Percentiles rank a stretch among this genome's conserved stretches.
Conservation (phyloP, 768 basidiomycete genomes). For the Floccularia luteovirens region DNA sequence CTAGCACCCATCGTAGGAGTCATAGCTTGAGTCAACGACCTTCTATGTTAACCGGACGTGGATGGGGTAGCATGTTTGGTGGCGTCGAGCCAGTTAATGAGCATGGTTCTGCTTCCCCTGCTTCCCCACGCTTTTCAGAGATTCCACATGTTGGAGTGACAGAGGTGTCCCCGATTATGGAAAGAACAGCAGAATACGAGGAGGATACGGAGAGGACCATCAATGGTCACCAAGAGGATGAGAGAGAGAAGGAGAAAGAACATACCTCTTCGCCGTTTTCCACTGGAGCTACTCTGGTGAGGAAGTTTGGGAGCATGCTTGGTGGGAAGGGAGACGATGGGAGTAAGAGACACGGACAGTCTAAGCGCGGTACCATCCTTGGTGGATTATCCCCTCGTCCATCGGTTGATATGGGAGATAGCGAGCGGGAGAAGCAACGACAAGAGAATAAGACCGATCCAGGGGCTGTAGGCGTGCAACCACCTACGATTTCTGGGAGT, state of each 20-base stretch:
- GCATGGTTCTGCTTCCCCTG: conserved; percentile 20
- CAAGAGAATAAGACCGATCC: conserved; percentile 11
- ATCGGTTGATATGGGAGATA: conserved; percentile 21
- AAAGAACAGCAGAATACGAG: conserved; percentile 18
- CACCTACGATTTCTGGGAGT: conserved; percentile 27
- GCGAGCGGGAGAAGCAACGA: conserved; percentile 16
- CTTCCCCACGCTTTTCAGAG: conserved; percentile 31
- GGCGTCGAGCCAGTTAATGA: conserved; percentile 33
- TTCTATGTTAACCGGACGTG: conserved; percentile 34
- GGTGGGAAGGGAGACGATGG: conserved; percentile 39
- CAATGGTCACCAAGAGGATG: conserved; percentile 16
- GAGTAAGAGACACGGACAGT: conserved; percentile 28
- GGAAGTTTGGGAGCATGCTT: conserved; percentile 69
- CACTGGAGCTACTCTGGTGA: conserved; percentile 64
- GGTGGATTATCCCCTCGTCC: conserved; percentile 31
- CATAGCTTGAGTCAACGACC: conserved; percentile 81
- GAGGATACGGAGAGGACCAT: conserved; percentile 23
- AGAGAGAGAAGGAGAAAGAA: conserved; percentile 16
- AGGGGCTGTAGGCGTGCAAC: conserved; percentile 8
- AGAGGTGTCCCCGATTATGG: conserved; percentile 40
- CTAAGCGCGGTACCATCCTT: conserved; percentile 44
- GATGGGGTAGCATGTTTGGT: conserved; percentile 62
- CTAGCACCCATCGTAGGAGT: conserved; percentile 73
- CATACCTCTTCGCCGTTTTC: conserved; percentile 30
- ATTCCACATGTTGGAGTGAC: conserved; percentile 63